Evolutionary conservation across 2,329 filamentous ascomycete species (phyloP), one percentile per base, ranked within the genome.

Genomic region (Plectosphaerella plurivora): DNA sequence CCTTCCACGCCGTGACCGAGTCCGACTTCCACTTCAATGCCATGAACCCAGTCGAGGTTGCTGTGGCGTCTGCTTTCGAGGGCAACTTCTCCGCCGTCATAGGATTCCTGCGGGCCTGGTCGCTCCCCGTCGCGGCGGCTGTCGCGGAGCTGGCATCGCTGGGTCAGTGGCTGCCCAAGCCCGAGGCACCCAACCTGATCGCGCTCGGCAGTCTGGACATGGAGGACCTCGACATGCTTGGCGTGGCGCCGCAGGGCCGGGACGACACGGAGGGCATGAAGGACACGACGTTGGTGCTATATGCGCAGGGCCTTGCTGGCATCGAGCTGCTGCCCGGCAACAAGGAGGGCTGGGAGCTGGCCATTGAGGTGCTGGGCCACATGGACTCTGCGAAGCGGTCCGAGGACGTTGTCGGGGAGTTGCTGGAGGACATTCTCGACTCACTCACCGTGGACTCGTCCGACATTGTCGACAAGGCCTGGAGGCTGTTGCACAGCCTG

Each of bases 321-420:
- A 77, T 78, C 55, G 75, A 79, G 51, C 72, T 76, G 20, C 64
- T 84, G 46, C 71, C 71, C 1, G 61, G 71, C 3, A 63, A 69
- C 14, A 75, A 79, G 37, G 86, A 92, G 60, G 92, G 93, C 9
- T 97, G 93, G 93, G 91, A 97, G 71, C 73, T 97, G 63, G 88
- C 91, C 0, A 84, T 97, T 44, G 84, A 91, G 54, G 81, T 96
- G 11, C 76, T 97, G 45, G 89, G 88, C 10, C 84, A 93, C 51
- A 80, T 97, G 65, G 88, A 96, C 63, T 84, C 91, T 54, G 75
- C 80, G 1, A 76, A 83, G 47, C 80, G 82, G 48, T 89, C 89
- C 8, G 86, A 89, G 63, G 82, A 87, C 57, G 86, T 86, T 54
- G 88, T 97, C 11, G 80, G 84, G 41, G 81, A 87, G 54, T 73